Evolutionary conservation across 2,329 filamentous ascomycete species (phyloP).

Genomic region (Fragosphaeria purpurea): DNA sequence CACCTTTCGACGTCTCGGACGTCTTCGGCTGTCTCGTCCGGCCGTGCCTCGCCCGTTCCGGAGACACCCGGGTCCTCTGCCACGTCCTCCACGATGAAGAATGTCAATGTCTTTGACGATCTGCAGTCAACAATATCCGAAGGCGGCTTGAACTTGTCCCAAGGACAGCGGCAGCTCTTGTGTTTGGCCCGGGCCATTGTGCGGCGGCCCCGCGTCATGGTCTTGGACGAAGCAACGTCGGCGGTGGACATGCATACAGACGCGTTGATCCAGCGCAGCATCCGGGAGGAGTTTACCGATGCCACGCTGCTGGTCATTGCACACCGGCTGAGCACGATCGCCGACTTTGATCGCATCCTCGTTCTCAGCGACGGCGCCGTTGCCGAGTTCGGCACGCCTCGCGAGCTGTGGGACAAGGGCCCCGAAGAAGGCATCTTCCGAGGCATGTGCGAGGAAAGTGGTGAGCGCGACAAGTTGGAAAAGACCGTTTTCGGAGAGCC

Average conservation of each 20-base stretch:
- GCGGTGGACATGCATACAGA: constrained; percentile 73
- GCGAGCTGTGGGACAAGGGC: constrained; percentile 47
- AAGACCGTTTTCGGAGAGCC: constrained; percentile 31
- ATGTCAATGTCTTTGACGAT: constrained; percentile 55
- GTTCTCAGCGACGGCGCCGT: constrained; percentile 59
- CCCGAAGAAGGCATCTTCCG: constrained; percentile 43
- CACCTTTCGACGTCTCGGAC: constrained; percentile 42
- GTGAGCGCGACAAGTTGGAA: constrained; percentile 44
- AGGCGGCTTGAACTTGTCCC: constrained; percentile 63
- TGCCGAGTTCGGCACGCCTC: constrained; percentile 57
- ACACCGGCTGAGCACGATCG: constrained; percentile 65
- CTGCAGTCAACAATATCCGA: constrained; percentile 57
- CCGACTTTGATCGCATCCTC: constrained; percentile 64
- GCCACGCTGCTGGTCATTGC: constrained; percentile 65
- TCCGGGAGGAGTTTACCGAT: constrained; percentile 60
- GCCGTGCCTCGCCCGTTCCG: constrained; percentile 24
- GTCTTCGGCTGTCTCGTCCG: constrained; percentile 22
- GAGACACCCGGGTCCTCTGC: constrained; percentile 18
- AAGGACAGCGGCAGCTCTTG: constrained; percentile 67
- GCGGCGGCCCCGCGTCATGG: constrained; percentile 63
- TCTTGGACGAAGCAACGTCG: constrained; percentile 70
- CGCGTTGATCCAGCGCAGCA: constrained; percentile 60
- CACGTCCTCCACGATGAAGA: constrained; percentile 28
- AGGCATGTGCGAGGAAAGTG: constrained; percentile 53
- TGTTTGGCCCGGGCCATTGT: constrained; percentile 67